Evolutionary conservation across 2,329 filamentous ascomycete genomes (phyloP), one percentile per base, ranked within the genome.

Genomic region (Lachnellula arida): DNA sequence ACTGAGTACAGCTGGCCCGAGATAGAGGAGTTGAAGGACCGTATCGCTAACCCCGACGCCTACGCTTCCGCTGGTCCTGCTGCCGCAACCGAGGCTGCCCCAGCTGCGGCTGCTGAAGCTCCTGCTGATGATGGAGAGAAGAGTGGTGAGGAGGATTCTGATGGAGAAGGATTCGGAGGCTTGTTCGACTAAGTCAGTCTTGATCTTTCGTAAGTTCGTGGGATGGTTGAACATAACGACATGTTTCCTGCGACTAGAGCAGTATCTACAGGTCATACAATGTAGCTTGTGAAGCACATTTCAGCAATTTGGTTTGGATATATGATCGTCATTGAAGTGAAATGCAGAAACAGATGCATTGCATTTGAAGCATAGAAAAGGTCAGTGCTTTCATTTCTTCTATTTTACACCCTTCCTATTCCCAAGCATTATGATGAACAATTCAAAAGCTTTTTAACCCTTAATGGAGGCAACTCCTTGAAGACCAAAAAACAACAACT

Each of bases 21-120:
- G 78, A 96, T 99, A 72, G 86, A 95, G 72, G 84, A 96, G 79
- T 88, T 99, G 81, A 99, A 99, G 89, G 94, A 99, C 81, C 91
- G 94, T 76, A 97, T 99, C 72, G 91, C 91, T 79, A 97, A 99
- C 86, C 95, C 95, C 68, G 94, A 99, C 54, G 91, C 91, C 54
- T 99, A 97, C 76, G 94, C 93, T 64, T 75, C 90, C 49, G 81
- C 92, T 65, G 91, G 88, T 65, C 91, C 93, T 57, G 84, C 74
- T 63, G 87, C 86, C 55, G 80, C 79, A 58, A 78, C 83, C 55
- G 76, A 77, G 52, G 73, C 76, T 59, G 77, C 76, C 61, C 75
- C 74, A 54, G 80, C 77, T 61, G 78, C 75, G 53, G 77, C 76
- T 53, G 74, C 76, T 53, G 78, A 79, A 61, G 78, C 81, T 67